phyloP scores from a whole-genome alignment of 1,284 basidiomycete species.

The Boletellus deceptivus region DNA sequence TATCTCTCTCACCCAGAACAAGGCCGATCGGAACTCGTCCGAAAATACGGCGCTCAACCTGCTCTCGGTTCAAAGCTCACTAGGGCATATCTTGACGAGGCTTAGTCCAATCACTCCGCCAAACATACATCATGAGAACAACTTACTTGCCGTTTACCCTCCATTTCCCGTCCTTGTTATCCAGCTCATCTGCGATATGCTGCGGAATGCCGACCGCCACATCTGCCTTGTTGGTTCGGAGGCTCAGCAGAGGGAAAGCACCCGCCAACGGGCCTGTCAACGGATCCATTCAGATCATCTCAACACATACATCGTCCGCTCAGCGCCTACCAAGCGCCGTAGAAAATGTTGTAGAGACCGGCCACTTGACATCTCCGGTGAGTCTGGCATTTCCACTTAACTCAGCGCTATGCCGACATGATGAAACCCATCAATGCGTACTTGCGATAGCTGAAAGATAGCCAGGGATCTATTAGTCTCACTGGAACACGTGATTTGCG shows the following conservation, averaged over 20 bases:
- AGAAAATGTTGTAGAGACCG: conserved; percentile 76
- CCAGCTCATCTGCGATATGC: conserved; percentile 64
- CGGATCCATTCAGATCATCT: conserved; percentile 2
- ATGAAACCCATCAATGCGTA: conserved; percentile 39
- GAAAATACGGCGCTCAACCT: neutral
- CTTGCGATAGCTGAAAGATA: conserved; percentile 72
- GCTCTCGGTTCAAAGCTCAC: conserved; percentile 30
- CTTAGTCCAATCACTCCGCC: neutral
- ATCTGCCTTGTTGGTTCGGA: conserved; percentile 96
- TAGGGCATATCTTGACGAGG: conserved; percentile 27
- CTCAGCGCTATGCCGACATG: conserved; percentile 23
- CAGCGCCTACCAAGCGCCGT: conserved; percentile 66
- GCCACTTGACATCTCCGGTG: conserved; percentile 89
- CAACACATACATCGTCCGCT: neutral
- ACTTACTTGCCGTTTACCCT: conserved; percentile 78
- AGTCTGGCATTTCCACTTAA: conserved; percentile 50
- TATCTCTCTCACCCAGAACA: too few relatives aligned
- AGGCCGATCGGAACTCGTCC: too few relatives aligned
- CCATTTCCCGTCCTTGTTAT: conserved; percentile 73
- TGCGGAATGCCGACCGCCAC: conserved; percentile 81
- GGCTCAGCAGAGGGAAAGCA: conserved; percentile 76
- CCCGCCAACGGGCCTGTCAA: conserved; percentile 72
- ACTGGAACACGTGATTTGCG: neutral
- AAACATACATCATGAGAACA: neutral
- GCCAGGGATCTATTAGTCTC: conserved; percentile 1